These are phyloP conservation scores for Calonectria pseudoreteaudii DNA, from an alignment of 2,329 filamentous ascomycete species.

Conservation along the genomic window DNA sequence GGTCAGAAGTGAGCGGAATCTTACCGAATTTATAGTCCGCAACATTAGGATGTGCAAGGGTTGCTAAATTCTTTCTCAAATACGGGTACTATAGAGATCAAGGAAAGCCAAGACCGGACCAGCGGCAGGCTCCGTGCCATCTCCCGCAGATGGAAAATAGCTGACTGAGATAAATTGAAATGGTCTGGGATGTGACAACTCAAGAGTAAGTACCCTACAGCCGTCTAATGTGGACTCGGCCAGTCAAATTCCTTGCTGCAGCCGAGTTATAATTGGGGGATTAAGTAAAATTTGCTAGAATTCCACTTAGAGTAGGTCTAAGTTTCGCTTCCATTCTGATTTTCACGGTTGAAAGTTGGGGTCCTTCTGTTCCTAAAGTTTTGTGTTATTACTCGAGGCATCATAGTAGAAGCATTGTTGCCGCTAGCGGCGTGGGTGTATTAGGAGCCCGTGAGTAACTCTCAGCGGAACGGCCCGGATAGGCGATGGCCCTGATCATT, in stretches of 20 bases:
- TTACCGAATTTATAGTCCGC: too few relatives aligned
- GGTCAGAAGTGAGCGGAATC: too few relatives aligned
- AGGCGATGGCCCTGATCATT: too few relatives aligned
- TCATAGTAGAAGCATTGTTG: background rate
- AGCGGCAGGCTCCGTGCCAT: background rate
- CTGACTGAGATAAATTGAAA: background rate
- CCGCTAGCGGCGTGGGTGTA: background rate
- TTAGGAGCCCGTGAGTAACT: background rate
- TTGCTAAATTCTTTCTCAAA: too few relatives aligned
- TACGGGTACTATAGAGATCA: too few relatives aligned
- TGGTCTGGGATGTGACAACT: background rate
- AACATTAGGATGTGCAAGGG: too few relatives aligned
- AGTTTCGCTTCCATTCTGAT: background rate
- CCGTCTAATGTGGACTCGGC: background rate
- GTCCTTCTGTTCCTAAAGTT: background rate
- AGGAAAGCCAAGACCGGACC: too few relatives aligned
- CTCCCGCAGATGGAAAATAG: background rate
- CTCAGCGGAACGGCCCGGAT: too few relatives aligned
- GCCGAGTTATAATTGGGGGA: background rate
- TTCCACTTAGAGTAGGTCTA: background rate
- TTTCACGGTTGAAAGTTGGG: background rate
- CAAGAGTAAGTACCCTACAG: background rate
- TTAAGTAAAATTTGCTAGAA: background rate
- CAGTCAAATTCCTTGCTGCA: background rate
- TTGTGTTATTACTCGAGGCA: background rate